Conservation (phyloP, 2,329 filamentous ascomycete species). For the Aspergillus hortae region DNA sequence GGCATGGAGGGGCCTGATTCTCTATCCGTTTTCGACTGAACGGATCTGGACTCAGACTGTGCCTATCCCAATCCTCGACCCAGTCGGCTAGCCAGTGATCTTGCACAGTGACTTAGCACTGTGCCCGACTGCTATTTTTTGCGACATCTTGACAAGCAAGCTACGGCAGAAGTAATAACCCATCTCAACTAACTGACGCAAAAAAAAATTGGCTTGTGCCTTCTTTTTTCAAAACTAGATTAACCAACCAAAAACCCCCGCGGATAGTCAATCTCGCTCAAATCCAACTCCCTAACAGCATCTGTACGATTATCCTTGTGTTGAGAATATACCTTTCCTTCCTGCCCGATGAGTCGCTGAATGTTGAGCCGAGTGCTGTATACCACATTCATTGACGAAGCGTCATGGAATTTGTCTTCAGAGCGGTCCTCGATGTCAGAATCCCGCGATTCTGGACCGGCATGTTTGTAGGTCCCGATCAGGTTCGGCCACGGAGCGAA, state of each 20-base stretch:
- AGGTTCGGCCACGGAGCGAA: conserved; percentile 45
- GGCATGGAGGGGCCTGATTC: too few relatives aligned
- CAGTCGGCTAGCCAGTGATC: too few relatives aligned
- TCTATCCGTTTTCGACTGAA: too few relatives aligned
- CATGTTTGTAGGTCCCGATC: conserved; percentile 46
- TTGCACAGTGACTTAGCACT: too few relatives aligned
- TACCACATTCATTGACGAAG: conserved; percentile 18
- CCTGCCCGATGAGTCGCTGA: conserved; percentile 16
- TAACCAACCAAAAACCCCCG: background rate
- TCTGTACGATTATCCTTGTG: conserved; percentile 14
- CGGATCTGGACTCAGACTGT: too few relatives aligned
- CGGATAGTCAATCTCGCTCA: conserved; percentile 19
- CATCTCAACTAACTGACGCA: too few relatives aligned
- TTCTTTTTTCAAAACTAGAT: too few relatives aligned
- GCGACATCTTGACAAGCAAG: too few relatives aligned
- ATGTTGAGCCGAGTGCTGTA: conserved; percentile 26
- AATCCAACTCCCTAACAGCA: conserved; percentile 16
- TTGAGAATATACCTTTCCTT: conserved; percentile 18
- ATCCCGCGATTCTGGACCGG: conserved; percentile 30
- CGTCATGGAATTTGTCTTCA: conserved; percentile 13
- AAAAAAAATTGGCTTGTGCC: too few relatives aligned
- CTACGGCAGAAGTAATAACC: too few relatives aligned
- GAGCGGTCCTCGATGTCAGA: conserved; percentile 25
- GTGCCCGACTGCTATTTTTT: too few relatives aligned
- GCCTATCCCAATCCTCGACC: too few relatives aligned